phyloP scores from a whole-genome alignment of 345 rosid species.

The Reutealis trisperma region DNA sequence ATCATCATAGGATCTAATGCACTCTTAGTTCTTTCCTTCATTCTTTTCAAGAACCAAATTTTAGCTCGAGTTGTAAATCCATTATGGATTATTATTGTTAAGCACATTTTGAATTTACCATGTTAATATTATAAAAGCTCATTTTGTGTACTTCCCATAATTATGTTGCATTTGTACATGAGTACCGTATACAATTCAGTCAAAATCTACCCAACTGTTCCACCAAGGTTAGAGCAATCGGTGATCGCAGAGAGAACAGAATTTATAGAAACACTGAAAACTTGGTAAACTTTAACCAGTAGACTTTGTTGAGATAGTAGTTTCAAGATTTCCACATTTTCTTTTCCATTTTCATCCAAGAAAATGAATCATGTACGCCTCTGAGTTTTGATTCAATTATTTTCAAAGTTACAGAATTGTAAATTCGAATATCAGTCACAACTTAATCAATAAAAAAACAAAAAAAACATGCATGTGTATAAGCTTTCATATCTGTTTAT shows the following conservation, averaged over 20 bases:
- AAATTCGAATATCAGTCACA: too few species aligned
- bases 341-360: background rate
- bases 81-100: background rate
- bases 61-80: slow-evolving; percentile 1
- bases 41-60: slow-evolving; percentile 27
- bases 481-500: background rate
- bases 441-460: too few species aligned
- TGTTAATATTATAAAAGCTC: background rate
- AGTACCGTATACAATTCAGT: too few species aligned
- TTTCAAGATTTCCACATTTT: background rate
- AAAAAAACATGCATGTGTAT: background rate
- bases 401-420: too few species aligned
- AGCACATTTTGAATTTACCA: background rate
- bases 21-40: background rate
- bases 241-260: too few species aligned
- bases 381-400: too few species aligned
- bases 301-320: background rate
- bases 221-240: background rate
- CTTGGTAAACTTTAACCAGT: background rate
- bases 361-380: background rate
- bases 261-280: background rate
- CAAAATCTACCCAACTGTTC: too few species aligned
- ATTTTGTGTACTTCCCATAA: background rate
- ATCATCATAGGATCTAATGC: background rate
- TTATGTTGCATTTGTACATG: background rate